Evolutionary conservation across 768 basidiomycete species (phyloP).

Genomic region (Amyloporia xantha): DNA sequence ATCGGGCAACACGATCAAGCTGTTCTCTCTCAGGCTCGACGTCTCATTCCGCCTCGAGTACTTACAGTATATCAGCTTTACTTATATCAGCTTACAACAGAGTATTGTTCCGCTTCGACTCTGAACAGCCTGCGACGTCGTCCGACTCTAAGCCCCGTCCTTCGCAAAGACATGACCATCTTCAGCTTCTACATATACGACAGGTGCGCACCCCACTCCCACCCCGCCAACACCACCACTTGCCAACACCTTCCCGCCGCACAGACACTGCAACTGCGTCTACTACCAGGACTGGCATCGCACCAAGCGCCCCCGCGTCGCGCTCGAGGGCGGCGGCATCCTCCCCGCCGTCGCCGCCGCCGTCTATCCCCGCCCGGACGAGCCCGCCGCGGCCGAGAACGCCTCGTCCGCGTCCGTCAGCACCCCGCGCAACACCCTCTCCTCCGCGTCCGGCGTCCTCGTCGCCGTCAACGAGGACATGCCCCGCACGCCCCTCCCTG

Average conservation of each 20-base stretch:
- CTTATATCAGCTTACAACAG: no score
- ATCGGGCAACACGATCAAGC: no score
- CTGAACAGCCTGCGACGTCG: no score
- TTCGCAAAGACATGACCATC: slow-evolving; percentile 93
- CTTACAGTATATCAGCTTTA: neutral
- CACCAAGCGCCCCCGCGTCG: slow-evolving; percentile 63
- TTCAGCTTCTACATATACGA: slow-evolving; percentile 93
- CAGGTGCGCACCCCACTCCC: slow-evolving; percentile 40
- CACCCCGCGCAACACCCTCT: slow-evolving; percentile 62
- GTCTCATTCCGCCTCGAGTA: neutral
- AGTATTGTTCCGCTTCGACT: no score
- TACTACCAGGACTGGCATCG: slow-evolving; percentile 97
- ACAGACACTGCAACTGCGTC: slow-evolving; percentile 84
- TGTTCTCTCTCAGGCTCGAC: no score
- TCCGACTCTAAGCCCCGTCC: no score
- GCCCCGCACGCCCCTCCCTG: slow-evolving; percentile 17
- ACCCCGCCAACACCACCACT: neutral
- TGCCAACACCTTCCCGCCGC: neutral
- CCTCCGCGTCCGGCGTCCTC: slow-evolving; percentile 58
- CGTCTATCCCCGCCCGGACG: slow-evolving; percentile 33
- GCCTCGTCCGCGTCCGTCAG: slow-evolving; percentile 33
- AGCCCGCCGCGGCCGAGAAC: slow-evolving; percentile 27
- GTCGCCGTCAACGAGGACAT: slow-evolving; percentile 51
- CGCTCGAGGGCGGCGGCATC: slow-evolving; percentile 65
- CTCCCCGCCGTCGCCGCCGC: slow-evolving; percentile 77